Conservation (phyloP, 805 yeast genomes). For the Novakomyces olei region DNA sequence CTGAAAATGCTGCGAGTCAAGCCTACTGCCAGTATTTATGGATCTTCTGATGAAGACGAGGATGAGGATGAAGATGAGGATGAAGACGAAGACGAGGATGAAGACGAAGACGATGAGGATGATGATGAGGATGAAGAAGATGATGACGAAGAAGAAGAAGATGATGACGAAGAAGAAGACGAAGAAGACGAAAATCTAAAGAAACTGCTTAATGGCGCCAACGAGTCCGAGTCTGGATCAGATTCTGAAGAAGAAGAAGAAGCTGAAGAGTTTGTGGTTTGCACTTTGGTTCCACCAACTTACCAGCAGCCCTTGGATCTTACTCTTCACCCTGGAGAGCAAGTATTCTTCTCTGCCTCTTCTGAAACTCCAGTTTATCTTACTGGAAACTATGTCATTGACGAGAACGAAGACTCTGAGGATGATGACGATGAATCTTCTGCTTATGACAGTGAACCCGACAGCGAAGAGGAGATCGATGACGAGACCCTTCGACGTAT, state of each 20-base stretch:
- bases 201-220: constrained; percentile 1
- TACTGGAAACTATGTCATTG: constrained; percentile 81
- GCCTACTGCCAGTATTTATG: constrained; percentile 5
- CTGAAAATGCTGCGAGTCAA: constrained; percentile 74
- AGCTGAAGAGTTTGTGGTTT: constrained; percentile 39
- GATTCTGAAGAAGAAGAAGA: constrained; percentile 18
- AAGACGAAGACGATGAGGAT: constrained; percentile 8
- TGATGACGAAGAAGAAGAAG: constrained; percentile 10
- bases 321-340: constrained; percentile 82
- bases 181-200: constrained; percentile 8
- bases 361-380: constrained; percentile 56
- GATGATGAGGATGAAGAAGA: constrained; percentile 8
- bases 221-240: too few relatives aligned
- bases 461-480: constrained; percentile 14
- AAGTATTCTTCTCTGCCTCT: constrained; percentile 78
- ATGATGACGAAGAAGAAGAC: constrained; percentile 8
- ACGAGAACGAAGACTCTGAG: constrained; percentile 8
- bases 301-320: constrained; percentile 76
- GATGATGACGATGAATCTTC: constrained; percentile 30
- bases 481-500: constrained; percentile 1
- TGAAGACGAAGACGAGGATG: constrained; percentile 9
- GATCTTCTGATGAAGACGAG: constrained; percentile 7
- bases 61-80: constrained; percentile 8
- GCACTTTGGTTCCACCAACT: constrained; percentile 69
- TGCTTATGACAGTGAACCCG: constrained; percentile 16